These are phyloP conservation scores for Petrea volubilis DNA, from an alignment of 257 asterid species.

Conservation along the genomic window DNA sequence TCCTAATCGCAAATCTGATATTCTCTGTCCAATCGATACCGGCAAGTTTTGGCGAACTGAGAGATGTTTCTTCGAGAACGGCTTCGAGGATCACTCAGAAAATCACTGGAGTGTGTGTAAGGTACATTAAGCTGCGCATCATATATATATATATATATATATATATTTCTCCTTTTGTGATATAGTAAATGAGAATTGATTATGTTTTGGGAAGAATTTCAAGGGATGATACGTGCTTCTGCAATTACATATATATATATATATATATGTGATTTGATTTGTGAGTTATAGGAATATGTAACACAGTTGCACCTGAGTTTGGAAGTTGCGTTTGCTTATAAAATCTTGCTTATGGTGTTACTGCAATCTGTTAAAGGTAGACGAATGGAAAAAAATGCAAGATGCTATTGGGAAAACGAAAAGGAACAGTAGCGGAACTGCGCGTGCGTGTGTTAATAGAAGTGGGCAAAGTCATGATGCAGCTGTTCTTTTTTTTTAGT, in stretches of 20 bases:
- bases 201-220: too few species aligned
- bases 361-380: slow-evolving; percentile 1
- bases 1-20: slow-evolving; percentile 7
- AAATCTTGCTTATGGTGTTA: neutral
- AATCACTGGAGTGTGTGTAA: neutral
- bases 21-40: neutral
- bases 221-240: too few species aligned
- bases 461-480: neutral
- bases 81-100: neutral
- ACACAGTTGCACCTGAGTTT: too few species aligned
- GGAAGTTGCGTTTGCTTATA: neutral
- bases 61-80: neutral
- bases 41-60: neutral
- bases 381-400: neutral
- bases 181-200: too few species aligned
- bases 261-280: too few species aligned
- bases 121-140: slow-evolving; percentile 31
- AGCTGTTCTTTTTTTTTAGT: neutral
- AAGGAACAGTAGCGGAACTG: neutral
- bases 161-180: too few species aligned
- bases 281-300: too few species aligned
- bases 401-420: neutral
- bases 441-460: neutral
- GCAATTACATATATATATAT: too few species aligned
- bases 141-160: too few species aligned